phyloP scores from a whole-genome alignment of 164 flowering plant genomes.

The Aristolochia contorta region DNA sequence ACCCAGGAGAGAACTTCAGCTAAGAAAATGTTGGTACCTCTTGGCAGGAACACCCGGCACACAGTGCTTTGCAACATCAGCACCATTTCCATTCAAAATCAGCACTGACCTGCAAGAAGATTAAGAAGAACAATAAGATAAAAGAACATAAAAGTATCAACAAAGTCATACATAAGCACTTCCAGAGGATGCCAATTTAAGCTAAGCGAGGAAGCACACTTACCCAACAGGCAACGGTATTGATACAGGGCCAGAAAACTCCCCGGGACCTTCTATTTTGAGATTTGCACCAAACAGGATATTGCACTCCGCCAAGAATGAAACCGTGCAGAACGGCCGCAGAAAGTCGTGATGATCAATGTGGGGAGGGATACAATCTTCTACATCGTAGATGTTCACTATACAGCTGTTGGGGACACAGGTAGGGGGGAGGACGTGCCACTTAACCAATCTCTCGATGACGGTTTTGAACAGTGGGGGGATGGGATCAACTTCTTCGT shows the following conservation, averaged over 20 bases:
- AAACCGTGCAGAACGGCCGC: slow-evolving; percentile 50
- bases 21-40: slow-evolving; percentile 22
- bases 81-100: slow-evolving; percentile 44
- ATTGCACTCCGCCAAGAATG: slow-evolving; percentile 41
- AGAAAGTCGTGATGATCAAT: slow-evolving; percentile 57
- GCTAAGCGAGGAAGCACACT: slow-evolving; percentile 5
- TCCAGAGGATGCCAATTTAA: background rate
- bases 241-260: slow-evolving; percentile 42
- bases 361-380: slow-evolving; percentile 62
- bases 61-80: slow-evolving; percentile 53
- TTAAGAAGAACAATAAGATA: background rate
- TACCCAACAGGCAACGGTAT: slow-evolving; percentile 56
- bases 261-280: slow-evolving; percentile 29
- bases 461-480: slow-evolving; percentile 35
- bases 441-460: slow-evolving; percentile 37
- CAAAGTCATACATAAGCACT: background rate
- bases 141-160: too few species aligned
- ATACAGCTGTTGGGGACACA: slow-evolving; percentile 52
- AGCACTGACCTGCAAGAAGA: slow-evolving; percentile 44
- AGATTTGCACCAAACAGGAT: slow-evolving; percentile 43
- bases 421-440: slow-evolving; percentile 43
- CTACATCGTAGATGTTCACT: slow-evolving; percentile 52
- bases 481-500: slow-evolving; percentile 56
- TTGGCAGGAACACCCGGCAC: slow-evolving; percentile 41
- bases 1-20: too few species aligned